phyloP scores from a whole-genome alignment of 2,329 filamentous ascomycete species.

The Grosmannia clavigera region DNA sequence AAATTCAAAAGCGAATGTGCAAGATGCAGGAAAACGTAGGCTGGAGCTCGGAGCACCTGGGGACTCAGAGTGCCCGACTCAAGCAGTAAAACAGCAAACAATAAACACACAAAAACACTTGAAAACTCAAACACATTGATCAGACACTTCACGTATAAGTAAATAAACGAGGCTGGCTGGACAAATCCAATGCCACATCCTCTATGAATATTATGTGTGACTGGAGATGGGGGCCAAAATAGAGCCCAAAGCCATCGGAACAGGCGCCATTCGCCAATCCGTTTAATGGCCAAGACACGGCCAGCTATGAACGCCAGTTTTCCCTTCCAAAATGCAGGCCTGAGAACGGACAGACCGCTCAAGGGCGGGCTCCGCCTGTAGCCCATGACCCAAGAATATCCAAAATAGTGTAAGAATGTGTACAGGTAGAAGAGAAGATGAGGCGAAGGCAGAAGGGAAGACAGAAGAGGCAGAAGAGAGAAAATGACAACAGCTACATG shows the following conservation, averaged over 20 bases:
- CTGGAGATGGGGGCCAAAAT: not conserved
- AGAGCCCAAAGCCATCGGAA: not conserved
- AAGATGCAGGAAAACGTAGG: not conserved
- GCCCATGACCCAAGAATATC: not conserved
- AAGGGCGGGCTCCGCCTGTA: not conserved
- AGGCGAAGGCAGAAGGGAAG: not conserved
- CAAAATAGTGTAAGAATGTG: not conserved
- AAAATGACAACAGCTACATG: slow-evolving; percentile 2
- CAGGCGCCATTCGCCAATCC: not conserved
- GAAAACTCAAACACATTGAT: not conserved
- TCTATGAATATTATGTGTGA: not conserved
- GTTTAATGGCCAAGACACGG: not conserved
- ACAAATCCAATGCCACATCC: not conserved
- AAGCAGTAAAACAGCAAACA: not conserved
- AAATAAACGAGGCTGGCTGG: not conserved
- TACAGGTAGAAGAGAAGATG: not conserved
- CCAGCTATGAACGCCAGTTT: not conserved
- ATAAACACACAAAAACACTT: not conserved
- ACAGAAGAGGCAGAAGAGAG: not conserved
- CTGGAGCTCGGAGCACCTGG: not conserved
- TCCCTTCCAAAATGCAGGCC: not conserved
- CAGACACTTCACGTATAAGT: too few relatives aligned
- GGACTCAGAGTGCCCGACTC: too few relatives aligned
- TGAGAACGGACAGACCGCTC: not conserved
- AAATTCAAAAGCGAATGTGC: not conserved